Percentiles rank a stretch among this genome's conserved stretches.
Conservation (phyloP, 768 basidiomycete genomes). For the Cubamyces sp. region DNA sequence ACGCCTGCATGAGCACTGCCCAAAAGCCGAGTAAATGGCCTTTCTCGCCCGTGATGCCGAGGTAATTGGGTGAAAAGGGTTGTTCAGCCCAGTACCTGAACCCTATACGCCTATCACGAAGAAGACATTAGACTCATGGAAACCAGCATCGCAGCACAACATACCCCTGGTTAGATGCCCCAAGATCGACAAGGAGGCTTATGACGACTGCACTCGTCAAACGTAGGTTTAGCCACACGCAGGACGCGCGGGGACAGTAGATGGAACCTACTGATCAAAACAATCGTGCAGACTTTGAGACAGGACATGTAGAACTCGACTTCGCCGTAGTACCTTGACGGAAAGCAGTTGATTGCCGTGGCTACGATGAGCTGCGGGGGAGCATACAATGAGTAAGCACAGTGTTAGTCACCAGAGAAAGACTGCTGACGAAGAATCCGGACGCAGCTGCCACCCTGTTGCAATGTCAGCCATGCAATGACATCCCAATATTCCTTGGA, state of each 20-base stretch:
- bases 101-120: slow-evolving; percentile 19
- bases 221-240: slow-evolving; percentile 11
- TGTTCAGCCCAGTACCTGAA: slow-evolving; percentile 29
- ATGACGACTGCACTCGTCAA: slow-evolving; percentile 14
- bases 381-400: slow-evolving; percentile 16
- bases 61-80: slow-evolving; percentile 28
- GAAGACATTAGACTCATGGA: not conserved
- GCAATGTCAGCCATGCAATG: not conserved
- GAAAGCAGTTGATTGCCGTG: slow-evolving; percentile 31
- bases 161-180: slow-evolving; percentile 25
- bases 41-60: slow-evolving; percentile 39
- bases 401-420: slow-evolving; percentile 33
- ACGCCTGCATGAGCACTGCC: slow-evolving; percentile 37
- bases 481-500: not conserved
- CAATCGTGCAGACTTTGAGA: slow-evolving; percentile 37
- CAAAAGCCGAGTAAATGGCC: slow-evolving; percentile 39
- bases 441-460: slow-evolving; percentile 16
- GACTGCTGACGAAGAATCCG: slow-evolving; percentile 34
- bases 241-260: slow-evolving; percentile 35
- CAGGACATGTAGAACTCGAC: slow-evolving; percentile 39
- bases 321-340: slow-evolving; percentile 33
- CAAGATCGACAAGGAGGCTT: slow-evolving; percentile 31
- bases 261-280: slow-evolving; percentile 32
- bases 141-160: not conserved
- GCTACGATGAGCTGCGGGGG: slow-evolving; percentile 31